Conservation (phyloP, 306 rosid genomes). For the Quercus rubra region DNA sequence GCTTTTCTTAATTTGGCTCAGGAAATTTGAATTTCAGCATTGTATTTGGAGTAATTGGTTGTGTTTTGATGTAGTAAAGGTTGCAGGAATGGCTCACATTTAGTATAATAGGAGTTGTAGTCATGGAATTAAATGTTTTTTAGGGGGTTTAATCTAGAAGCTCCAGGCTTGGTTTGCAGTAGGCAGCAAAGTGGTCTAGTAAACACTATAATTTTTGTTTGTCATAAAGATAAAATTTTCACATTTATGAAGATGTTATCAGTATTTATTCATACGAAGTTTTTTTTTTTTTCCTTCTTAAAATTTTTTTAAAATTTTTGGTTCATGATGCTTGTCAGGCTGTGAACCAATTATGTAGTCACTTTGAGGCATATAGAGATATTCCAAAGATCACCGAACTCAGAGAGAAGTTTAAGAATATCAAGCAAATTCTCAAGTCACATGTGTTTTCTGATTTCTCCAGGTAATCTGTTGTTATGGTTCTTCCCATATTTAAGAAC, state of each 20-base stretch:
- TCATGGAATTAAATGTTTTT: background rate
- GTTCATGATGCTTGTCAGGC: conserved; percentile 64
- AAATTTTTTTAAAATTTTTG: background rate
- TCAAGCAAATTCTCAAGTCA: conserved; percentile 98
- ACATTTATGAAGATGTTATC: conserved; percentile 10
- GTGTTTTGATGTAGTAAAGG: background rate
- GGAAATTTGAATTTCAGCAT: background rate
- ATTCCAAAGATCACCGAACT: conserved; percentile 95
- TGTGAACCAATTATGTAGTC: conserved; percentile 94
- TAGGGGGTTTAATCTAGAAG: background rate
- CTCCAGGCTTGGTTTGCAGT: background rate
- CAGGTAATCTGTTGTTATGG: conserved; percentile 48
- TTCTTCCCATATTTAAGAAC: background rate
- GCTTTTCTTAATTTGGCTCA: background rate
- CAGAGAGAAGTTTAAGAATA: conserved; percentile 95
- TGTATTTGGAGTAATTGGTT: too few relatives aligned
- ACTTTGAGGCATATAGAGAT: conserved; percentile 98
- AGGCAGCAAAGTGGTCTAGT: background rate
- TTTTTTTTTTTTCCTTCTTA: background rate
- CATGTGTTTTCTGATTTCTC: conserved; percentile 95
- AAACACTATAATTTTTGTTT: background rate
- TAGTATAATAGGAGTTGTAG: background rate
- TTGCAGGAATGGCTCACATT: background rate
- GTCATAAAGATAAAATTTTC: background rate
- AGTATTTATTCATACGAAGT: background rate